These are phyloP conservation scores for Powellomyces hirtus DNA, from an alignment of 192 early-diverging fungal species.

Conservation along the genomic window DNA sequence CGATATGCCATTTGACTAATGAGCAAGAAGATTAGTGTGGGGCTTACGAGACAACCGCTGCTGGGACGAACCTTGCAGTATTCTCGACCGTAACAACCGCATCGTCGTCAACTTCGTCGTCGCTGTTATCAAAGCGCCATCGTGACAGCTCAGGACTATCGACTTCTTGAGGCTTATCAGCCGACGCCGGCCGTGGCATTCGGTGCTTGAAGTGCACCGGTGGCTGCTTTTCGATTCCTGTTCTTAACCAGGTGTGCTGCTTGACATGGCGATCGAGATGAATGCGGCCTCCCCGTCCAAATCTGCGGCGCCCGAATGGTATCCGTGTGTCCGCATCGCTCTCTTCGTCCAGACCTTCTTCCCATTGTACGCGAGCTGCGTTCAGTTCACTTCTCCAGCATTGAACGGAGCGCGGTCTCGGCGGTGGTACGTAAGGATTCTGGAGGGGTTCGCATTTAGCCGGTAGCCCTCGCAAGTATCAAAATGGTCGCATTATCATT, in stretches of 20 bases:
- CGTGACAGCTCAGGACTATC: not conserved
- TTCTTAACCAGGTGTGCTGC: conserved; percentile 7
- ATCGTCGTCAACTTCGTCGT: conserved; percentile 30
- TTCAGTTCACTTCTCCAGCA: conserved; percentile 18
- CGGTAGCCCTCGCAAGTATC: not conserved
- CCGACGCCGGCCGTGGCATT: not conserved
- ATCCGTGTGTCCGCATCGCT: conserved; percentile 21
- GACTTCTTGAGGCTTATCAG: not conserved
- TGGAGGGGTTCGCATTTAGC: conserved; percentile 10
- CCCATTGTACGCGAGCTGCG: conserved; percentile 3
- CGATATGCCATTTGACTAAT: conserved; percentile 16
- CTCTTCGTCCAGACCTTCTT: conserved; percentile 10
- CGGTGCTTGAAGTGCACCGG: not conserved
- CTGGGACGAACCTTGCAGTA: conserved; percentile 9
- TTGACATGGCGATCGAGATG: conserved; percentile 65
- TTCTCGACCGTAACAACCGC: conserved; percentile 2
- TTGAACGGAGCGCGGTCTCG: conserved; percentile 13
- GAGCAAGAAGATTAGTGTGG: no score
- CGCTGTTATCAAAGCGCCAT: conserved; percentile 24
- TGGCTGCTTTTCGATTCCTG: not conserved
- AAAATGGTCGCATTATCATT: not conserved
- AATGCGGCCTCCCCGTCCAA: conserved; percentile 78
- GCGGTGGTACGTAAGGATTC: conserved; percentile 54
- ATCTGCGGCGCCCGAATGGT: conserved; percentile 51
- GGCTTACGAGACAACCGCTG: no score